Base-by-base conservation (phyloP, 768 basidiomycete genomes). In the Suillus lakei region DNA sequence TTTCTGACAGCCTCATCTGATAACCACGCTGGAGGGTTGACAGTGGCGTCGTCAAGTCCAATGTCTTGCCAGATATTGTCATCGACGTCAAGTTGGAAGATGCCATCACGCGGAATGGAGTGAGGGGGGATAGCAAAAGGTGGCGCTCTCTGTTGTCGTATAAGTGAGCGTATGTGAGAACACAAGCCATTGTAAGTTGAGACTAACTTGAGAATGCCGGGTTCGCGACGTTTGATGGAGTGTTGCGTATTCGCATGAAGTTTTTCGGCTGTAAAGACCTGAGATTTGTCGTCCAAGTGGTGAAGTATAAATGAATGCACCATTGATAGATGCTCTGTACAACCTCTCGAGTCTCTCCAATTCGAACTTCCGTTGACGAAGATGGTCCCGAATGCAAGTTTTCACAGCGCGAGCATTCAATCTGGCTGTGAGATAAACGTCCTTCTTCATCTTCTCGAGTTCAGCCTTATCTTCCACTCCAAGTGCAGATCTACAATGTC, bases 1-100 rank as follows among this genome's bases (percentile, higher is more conserved):
- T 34, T 38, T 41, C 60, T 50, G n/a, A 67, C 60, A 41, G 44
- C 26, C 9, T 66, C 54, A 50, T 64, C 44, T 8, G 46, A 41
- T 23, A 63, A 55, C 65, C 65, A 68, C 39, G 68, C 66, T 39
- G 63, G 66, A 30, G 67, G 38, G 64, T 65, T 34, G 46, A 30
- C 13, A 32, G 18, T 16, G 7, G 72, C 66, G 32, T 76, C 70
- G 51, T 66, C 67, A 28, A 79, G 66, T 1, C 75, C 76, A 58
- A 71, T 44, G 56, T 78, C 74, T 54, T 76, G 71, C 78, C 78
- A 80, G 12, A 79, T 76, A 21, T 67, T 65, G 66, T 77, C 73
- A 66, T 79, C 77, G 28, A 80, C 74, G 66, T 79, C 77, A 4
- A 80, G 67, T 1, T 65, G 55, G 38, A 73, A 81, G 2, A 81